These are phyloP conservation scores for Brasenia schreberi DNA, from an alignment of 164 flowering plant species.

Conservation along the genomic window DNA sequence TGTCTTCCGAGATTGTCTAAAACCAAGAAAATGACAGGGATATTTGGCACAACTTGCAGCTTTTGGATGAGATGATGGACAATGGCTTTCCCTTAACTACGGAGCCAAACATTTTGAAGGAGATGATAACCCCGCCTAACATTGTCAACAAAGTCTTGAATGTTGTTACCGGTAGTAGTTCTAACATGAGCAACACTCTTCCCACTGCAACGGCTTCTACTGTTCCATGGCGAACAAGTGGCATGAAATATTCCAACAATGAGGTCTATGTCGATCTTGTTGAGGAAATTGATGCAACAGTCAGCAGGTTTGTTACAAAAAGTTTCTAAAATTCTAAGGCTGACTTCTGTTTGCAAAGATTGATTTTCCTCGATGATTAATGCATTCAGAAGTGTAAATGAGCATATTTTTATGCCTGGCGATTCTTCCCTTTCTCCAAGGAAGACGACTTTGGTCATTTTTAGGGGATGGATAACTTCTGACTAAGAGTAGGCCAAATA, in stretches of 20 bases:
- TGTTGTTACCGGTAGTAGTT: constrained; percentile 87
- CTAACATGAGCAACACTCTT: constrained; percentile 81
- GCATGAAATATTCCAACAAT: constrained; percentile 60
- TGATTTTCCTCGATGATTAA: too few species aligned
- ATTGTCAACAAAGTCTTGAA: constrained; percentile 86
- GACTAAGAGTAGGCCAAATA: too few species aligned
- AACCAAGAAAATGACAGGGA: constrained; percentile 6
- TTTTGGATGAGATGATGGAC: constrained; percentile 99
- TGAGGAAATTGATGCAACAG: constrained; percentile 89
- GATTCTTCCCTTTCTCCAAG: too few species aligned
- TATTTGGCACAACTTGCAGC: constrained; percentile 43
- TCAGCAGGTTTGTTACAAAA: constrained; percentile 44
- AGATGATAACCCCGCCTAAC: constrained; percentile 96
- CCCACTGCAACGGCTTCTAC: constrained; percentile 83
- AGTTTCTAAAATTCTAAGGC: too few species aligned
- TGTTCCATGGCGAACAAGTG: constrained; percentile 91
- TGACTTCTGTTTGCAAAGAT: too few species aligned
- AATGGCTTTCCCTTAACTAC: constrained; percentile 98
- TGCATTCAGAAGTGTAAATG: too few species aligned
- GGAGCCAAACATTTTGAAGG: constrained; percentile 82
- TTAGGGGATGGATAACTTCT: too few species aligned
- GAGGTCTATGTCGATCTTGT: constrained; percentile 91
- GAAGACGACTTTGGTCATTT: too few species aligned
- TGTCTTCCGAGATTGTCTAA: neutral
- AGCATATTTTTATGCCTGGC: too few species aligned